Evolutionary conservation across 768 basidiomycete genomes (phyloP).

Genomic region (Lepiota subincarnata): DNA sequence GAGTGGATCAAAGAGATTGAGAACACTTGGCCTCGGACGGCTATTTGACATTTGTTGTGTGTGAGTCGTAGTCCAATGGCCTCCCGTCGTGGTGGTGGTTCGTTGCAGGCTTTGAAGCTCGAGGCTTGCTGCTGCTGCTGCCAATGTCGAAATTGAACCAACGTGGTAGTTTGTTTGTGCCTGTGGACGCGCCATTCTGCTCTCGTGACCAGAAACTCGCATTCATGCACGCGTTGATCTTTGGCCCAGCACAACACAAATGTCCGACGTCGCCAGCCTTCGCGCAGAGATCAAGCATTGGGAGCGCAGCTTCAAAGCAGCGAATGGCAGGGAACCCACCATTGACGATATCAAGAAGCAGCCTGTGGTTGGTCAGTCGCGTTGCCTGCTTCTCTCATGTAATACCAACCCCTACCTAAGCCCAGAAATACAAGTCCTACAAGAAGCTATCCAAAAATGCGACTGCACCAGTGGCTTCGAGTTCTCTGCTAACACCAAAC

Average conservation of each 20-base stretch:
- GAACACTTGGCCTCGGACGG: constrained; percentile 43
- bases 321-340: constrained; percentile 54
- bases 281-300: constrained; percentile 73
- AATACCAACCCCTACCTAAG: constrained; percentile 33
- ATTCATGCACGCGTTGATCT: constrained; percentile 16
- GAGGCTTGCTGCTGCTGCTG: not conserved
- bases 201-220: constrained; percentile 1
- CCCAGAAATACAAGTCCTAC: constrained; percentile 78
- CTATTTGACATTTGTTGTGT: constrained; percentile 21
- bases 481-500: constrained; percentile 11
- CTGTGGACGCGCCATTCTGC: constrained; percentile 33
- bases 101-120: not conserved
- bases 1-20: constrained; percentile 51
- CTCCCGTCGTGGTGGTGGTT: not conserved
- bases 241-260: constrained; percentile 17
- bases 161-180: constrained; percentile 28
- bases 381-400: constrained; percentile 5
- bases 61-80: not conserved
- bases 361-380: constrained; percentile 55
- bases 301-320: constrained; percentile 64
- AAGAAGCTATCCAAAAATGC: constrained; percentile 63
- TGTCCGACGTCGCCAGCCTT: constrained; percentile 45
- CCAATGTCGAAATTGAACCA: constrained; percentile 19
- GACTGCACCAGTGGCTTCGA: constrained; percentile 13
- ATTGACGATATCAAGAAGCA: constrained; percentile 67